phyloP scores from a whole-genome alignment of 2,329 filamentous ascomycete genomes.

The Alternaria ventricosa region DNA sequence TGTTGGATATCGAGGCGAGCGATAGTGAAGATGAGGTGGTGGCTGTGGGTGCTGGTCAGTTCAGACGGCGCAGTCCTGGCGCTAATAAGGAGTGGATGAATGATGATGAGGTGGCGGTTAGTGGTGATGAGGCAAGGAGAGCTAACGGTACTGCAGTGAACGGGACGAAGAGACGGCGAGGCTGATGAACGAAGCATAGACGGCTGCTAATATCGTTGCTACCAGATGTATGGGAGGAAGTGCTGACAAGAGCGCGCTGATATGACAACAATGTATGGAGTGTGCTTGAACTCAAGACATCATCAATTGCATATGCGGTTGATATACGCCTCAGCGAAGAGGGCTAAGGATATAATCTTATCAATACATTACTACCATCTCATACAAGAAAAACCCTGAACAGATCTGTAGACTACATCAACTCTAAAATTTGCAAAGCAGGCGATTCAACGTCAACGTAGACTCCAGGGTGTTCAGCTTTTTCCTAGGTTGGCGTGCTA shows the following conservation, averaged over 20 bases:
- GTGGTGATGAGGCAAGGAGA: conserved; percentile 45
- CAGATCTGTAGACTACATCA: background rate
- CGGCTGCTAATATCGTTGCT: background rate
- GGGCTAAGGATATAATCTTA: background rate
- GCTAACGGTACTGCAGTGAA: conserved; percentile 41
- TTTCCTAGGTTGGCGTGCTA: background rate
- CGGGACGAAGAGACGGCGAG: conserved; percentile 46
- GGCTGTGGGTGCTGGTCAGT: conserved; percentile 75
- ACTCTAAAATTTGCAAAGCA: background rate
- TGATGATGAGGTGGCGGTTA: conserved; percentile 55
- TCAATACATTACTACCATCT: background rate
- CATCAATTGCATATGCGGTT: background rate
- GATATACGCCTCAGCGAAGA: background rate
- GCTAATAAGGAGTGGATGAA: conserved; percentile 72
- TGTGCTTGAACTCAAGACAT: background rate
- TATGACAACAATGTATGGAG: background rate
- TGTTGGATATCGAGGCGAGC: conserved; percentile 91
- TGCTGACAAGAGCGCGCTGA: background rate
- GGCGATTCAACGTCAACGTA: background rate
- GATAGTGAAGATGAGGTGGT: conserved; percentile 92
- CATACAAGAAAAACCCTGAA: background rate
- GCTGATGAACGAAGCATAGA: conserved; percentile 20
- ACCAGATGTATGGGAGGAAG: background rate
- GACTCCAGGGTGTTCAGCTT: background rate
- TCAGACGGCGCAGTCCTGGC: conserved; percentile 83